These are phyloP conservation scores for Diplodia mutila DNA, from an alignment of 2,329 filamentous ascomycete genomes.

Conservation along the genomic window DNA sequence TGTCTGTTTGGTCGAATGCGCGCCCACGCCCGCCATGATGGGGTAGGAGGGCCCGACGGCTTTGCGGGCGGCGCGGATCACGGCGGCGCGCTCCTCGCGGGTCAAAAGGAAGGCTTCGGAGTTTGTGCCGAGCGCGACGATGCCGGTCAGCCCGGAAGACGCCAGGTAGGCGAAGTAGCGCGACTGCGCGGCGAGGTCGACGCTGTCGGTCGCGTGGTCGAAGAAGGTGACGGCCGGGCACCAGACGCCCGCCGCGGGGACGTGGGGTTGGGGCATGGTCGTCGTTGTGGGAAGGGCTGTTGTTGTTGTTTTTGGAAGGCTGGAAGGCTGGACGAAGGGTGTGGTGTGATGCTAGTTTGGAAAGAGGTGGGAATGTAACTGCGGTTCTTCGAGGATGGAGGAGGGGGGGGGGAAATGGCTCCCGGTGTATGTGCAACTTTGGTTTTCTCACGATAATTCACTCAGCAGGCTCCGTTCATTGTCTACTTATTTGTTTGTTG, in stretches of 20 bases:
- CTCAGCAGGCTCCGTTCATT: neutral
- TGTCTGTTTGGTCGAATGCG: conserved; percentile 49
- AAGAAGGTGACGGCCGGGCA: conserved; percentile 49
- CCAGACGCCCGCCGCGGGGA: neutral
- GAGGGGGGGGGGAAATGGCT: neutral
- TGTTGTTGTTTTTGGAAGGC: no score
- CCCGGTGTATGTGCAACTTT: neutral
- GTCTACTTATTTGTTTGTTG: neutral
- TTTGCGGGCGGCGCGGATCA: conserved; percentile 45
- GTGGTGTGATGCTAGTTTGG: no score
- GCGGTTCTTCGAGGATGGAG: no score
- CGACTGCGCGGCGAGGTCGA: conserved; percentile 48
- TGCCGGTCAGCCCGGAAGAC: conserved; percentile 47
- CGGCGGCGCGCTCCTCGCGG: conserved; percentile 45
- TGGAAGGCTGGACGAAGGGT: no score
- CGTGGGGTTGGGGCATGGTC: neutral
- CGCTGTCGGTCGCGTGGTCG: conserved; percentile 36
- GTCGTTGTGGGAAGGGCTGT: no score
- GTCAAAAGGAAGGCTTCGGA: conserved; percentile 53
- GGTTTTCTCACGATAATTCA: no score
- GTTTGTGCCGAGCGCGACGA: conserved; percentile 53
- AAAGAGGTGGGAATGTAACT: neutral
- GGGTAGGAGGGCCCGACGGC: conserved; percentile 48
- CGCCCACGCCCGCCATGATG: conserved; percentile 49
- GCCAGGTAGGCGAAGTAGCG: conserved; percentile 51